phyloP scores from a whole-genome alignment of 352 stramenopile species.

The Phytopythium oedochilum region DNA sequence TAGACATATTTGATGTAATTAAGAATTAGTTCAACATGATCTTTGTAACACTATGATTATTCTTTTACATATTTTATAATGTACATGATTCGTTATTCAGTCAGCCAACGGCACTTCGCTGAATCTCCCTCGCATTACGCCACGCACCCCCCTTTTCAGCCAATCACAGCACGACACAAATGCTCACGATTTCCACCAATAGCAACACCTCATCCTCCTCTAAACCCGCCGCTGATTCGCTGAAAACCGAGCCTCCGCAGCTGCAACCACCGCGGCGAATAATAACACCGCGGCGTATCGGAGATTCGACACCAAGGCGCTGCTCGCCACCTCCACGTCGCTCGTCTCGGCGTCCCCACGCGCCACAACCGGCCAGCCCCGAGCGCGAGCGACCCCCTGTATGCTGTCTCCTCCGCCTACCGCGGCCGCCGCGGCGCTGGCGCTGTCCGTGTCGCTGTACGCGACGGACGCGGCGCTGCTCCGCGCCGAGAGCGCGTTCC shows the following conservation, averaged over 20 bases:
- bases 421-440: slow-evolving; percentile 2
- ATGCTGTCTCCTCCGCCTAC: background rate
- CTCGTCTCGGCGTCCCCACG: background rate
- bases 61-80: background rate
- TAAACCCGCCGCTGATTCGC: background rate
- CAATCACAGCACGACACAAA: background rate
- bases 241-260: too few relatives aligned
- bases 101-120: background rate
- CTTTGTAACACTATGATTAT: too few relatives aligned
- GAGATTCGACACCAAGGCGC: slow-evolving; percentile 1
- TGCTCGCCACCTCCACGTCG: too few relatives aligned
- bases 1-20: background rate
- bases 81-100: background rate
- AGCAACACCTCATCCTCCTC: too few relatives aligned
- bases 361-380: background rate
- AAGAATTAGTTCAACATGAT: too few relatives aligned
- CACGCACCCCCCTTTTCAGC: background rate
- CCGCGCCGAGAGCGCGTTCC: slow-evolving; percentile 21
- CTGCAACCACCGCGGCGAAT: too few relatives aligned
- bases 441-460: slow-evolving; percentile 7
- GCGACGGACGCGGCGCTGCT: slow-evolving; percentile 15
- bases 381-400: background rate
- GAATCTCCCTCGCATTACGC: background rate
- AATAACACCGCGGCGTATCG: too few relatives aligned
- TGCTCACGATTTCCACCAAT: background rate